These are phyloP conservation scores for Botrytis elliptica DNA, from an alignment of 2,329 filamentous ascomycete genomes.

Conservation along the genomic window DNA sequence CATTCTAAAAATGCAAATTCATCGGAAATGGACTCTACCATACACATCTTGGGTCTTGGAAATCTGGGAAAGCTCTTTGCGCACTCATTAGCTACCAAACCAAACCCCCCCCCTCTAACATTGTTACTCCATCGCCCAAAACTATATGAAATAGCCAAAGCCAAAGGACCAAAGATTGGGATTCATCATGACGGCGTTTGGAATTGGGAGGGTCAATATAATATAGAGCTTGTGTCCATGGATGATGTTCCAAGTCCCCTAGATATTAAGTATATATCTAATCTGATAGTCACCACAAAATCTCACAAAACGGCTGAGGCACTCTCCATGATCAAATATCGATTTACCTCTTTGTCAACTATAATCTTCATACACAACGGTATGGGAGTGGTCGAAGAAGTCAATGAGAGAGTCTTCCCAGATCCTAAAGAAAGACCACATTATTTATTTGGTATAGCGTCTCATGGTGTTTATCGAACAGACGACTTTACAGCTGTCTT, in stretches of 20 bases:
- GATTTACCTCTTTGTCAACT: constrained; percentile 64
- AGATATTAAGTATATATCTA: background rate
- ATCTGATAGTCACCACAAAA: constrained; percentile 82
- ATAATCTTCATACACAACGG: constrained; percentile 88
- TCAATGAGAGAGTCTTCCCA: constrained; percentile 58
- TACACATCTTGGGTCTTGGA: constrained; percentile 77
- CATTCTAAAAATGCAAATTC: background rate
- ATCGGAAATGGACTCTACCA: constrained; percentile 34
- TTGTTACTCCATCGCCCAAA: constrained; percentile 69
- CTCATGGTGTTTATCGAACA: constrained; percentile 54
- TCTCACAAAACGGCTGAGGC: constrained; percentile 65
- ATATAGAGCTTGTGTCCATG: constrained; percentile 25
- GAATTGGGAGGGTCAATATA: constrained; percentile 29
- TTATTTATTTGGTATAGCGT: constrained; percentile 68
- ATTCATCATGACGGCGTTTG: constrained; percentile 30
- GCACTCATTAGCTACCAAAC: constrained; percentile 57
- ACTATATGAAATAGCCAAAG: constrained; percentile 50
- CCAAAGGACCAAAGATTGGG: constrained; percentile 24
- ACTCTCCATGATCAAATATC: constrained; percentile 54
- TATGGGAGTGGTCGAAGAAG: constrained; percentile 67
- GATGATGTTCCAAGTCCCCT: background rate
- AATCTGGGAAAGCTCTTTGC: constrained; percentile 81
- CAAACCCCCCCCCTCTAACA: constrained; percentile 68
- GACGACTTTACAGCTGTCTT: constrained; percentile 53
- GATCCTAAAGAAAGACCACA: constrained; percentile 59